These are phyloP conservation scores for Xylaria sp. DNA, from an alignment of 2,329 filamentous ascomycete genomes.

Conservation along the genomic window DNA sequence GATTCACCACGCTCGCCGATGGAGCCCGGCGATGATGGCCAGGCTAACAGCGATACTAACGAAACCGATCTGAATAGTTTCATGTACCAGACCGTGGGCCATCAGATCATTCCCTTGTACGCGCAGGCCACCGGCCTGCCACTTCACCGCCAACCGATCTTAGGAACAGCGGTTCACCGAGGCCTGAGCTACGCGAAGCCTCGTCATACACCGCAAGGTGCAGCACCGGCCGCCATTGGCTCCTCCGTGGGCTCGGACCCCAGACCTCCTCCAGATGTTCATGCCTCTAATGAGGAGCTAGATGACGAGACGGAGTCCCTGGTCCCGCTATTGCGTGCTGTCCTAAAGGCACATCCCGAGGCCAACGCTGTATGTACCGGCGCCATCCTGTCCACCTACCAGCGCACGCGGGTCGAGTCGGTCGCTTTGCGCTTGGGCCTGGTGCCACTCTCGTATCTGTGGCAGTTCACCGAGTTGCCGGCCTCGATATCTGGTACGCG, in stretches of 20 bases:
- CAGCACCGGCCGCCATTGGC: background rate
- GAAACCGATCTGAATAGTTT: constrained; percentile 78
- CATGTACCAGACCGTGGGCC: constrained; percentile 99
- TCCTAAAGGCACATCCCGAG: constrained; percentile 66
- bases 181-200: constrained; percentile 60
- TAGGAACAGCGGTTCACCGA: constrained; percentile 64
- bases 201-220: constrained; percentile 4
- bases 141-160: constrained; percentile 74
- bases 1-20: constrained; percentile 7
- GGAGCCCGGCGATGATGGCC: constrained; percentile 24
- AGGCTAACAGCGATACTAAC: constrained; percentile 26
- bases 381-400: constrained; percentile 91
- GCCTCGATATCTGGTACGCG: background rate
- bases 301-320: constrained; percentile 86
- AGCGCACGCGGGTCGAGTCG: constrained; percentile 91
- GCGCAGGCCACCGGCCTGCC: constrained; percentile 72
- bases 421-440: constrained; percentile 81
- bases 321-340: constrained; percentile 62
- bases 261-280: background rate
- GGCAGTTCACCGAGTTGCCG: constrained; percentile 74
- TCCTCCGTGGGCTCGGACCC: constrained; percentile 2
- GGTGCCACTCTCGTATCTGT: constrained; percentile 77
- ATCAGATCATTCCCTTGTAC: constrained; percentile 81
- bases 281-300: constrained; percentile 1
- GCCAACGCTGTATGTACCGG: constrained; percentile 85